phyloP scores from a whole-genome alignment of 345 rosid genomes.

The Mangifera indica region DNA sequence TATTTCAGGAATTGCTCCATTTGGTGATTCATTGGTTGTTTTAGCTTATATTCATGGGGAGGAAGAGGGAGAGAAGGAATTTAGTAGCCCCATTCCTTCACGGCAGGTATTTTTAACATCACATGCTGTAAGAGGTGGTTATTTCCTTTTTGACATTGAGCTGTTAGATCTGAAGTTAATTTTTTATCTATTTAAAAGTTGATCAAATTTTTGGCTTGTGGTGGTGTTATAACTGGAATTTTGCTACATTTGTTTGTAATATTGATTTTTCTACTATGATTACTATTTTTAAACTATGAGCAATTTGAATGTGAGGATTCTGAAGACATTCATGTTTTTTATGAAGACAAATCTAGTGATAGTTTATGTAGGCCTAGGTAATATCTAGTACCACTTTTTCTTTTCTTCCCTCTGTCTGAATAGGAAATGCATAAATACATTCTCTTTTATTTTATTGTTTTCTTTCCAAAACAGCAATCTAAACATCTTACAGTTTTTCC shows the following conservation, averaged over 20 bases:
- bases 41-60: constrained; percentile 87
- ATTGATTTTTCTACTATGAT: not conserved
- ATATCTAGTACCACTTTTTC: not conserved
- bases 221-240: not conserved
- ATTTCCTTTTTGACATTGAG: not conserved
- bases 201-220: not conserved
- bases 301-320: not conserved
- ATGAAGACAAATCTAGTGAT: not conserved
- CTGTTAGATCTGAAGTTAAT: not conserved
- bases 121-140: not conserved
- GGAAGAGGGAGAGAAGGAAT: constrained; percentile 79
- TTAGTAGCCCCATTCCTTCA: constrained; percentile 60
- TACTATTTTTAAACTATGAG: not conserved
- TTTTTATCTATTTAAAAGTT: not conserved
- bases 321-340: not conserved
- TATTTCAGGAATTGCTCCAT: constrained; percentile 99
- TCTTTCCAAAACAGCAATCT: not conserved
- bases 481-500: not conserved
- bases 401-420: not conserved
- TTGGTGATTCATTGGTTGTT: constrained; percentile 97
- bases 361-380: not conserved
- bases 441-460: not conserved
- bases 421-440: not conserved
- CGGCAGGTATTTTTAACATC: constrained; percentile 68
- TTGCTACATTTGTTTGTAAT: not conserved